Evolutionary conservation across 2,329 filamentous ascomycete genomes (phyloP).

Genomic region (Emmonsiellopsis sp.): DNA sequence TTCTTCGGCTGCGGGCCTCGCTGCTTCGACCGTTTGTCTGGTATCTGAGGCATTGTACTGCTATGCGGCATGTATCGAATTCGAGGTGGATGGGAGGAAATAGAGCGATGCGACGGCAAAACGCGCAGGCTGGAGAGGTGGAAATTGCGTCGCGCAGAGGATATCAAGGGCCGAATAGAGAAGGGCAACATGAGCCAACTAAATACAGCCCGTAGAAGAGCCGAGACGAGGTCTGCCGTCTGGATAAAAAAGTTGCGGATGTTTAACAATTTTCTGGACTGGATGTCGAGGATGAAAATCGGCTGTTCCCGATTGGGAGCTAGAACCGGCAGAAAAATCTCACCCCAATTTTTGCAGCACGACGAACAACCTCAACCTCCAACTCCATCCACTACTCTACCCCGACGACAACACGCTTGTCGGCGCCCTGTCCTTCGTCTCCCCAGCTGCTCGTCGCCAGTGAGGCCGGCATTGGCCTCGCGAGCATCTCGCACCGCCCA

Average conservation of each 20-base stretch:
- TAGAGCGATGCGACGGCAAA: constrained; percentile 11
- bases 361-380: not conserved
- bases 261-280: not conserved
- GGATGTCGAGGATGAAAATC: too few relatives aligned
- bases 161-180: not conserved
- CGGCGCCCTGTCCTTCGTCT: constrained; percentile 3
- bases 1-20: constrained; percentile 13
- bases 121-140: not conserved
- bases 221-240: not conserved
- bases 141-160: constrained; percentile 2
- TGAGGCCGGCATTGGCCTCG: constrained; percentile 14
- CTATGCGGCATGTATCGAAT: not conserved
- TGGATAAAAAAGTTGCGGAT: not conserved
- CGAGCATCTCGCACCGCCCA: constrained; percentile 21
- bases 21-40: constrained; percentile 16
- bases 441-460: constrained; percentile 9
- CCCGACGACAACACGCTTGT: constrained; percentile 1
- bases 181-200: not conserved
- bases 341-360: too few relatives aligned
- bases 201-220: not conserved
- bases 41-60: constrained; percentile 19
- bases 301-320: too few relatives aligned
- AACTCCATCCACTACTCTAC: not conserved
- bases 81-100: constrained; percentile 10
- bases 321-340: too few relatives aligned